Evolutionary conservation across 1,139 yeast species (phyloP).

Genomic region (Wickerhamomyces sp.): DNA sequence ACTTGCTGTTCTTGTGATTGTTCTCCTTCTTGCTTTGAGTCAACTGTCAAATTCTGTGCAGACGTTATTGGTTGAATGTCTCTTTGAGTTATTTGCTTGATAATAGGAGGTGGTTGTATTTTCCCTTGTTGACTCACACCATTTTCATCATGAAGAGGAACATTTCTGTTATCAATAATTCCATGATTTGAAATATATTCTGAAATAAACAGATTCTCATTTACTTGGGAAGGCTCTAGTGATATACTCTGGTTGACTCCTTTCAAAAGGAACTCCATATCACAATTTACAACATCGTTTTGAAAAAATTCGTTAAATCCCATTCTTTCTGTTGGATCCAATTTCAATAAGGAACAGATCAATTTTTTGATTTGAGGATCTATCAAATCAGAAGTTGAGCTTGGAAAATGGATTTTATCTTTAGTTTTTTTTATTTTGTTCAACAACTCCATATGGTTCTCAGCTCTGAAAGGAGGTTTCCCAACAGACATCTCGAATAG

Average conservation of each 20-base stretch:
- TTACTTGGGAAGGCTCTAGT: slow-evolving; percentile 64
- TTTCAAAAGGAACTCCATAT: slow-evolving; percentile 24
- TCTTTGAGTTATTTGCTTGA: slow-evolving; percentile 19
- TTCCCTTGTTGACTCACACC: no score
- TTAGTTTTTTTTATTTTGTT: slow-evolving; percentile 79
- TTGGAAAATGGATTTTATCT: slow-evolving; percentile 73
- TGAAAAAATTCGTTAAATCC: slow-evolving; percentile 83
- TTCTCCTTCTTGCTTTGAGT: slow-evolving; percentile 5
- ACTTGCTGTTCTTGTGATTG: slow-evolving; percentile 4
- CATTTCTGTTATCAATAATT: slow-evolving; percentile 16
- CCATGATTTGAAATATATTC: slow-evolving; percentile 53
- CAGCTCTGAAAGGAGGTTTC: slow-evolving; percentile 90
- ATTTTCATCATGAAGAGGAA: slow-evolving; percentile 16
- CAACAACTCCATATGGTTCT: slow-evolving; percentile 84
- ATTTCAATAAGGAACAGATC: slow-evolving; percentile 70
- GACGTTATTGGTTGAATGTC: slow-evolving; percentile 21
- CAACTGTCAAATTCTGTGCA: slow-evolving; percentile 5
- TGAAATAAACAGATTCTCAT: slow-evolving; percentile 76
- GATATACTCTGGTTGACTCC: slow-evolving; percentile 30
- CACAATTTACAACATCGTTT: slow-evolving; percentile 38
- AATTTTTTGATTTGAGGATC: slow-evolving; percentile 57
- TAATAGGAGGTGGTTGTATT: slow-evolving; percentile 1
- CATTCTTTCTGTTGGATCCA: slow-evolving; percentile 83
- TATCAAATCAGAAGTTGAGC: slow-evolving; percentile 31
- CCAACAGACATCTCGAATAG: slow-evolving; percentile 93